These are phyloP conservation scores for Acacia crassicarpa DNA, from an alignment of 306 rosid species.

Conservation along the genomic window DNA sequence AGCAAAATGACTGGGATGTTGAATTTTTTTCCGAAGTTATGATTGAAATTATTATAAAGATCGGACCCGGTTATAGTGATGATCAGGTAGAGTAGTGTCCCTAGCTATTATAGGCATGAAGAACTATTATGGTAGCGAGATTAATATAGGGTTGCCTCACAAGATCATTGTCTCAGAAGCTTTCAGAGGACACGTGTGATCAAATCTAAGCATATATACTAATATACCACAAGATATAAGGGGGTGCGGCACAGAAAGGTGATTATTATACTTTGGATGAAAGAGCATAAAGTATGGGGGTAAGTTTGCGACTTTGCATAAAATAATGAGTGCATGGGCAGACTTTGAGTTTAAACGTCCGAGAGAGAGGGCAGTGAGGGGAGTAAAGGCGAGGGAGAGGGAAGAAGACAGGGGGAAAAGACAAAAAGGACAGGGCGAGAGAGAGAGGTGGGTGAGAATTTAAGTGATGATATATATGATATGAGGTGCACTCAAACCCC, in stretches of 20 bases:
- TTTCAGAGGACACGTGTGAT: background rate
- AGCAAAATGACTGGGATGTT: background rate
- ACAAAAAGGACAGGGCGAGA: constrained; percentile 34
- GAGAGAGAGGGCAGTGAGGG: background rate
- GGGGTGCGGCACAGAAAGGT: background rate
- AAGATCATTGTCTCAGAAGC: background rate
- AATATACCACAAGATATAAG: background rate
- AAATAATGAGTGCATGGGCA: constrained; percentile 14
- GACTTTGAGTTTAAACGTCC: constrained; percentile 20
- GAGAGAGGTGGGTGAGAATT: constrained; percentile 42
- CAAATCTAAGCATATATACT: background rate
- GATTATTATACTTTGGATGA: background rate
- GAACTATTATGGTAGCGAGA: background rate
- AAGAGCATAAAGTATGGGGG: background rate
- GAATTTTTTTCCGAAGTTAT: background rate
- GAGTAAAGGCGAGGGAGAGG: constrained; percentile 22
- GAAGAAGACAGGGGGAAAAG: constrained; percentile 43
- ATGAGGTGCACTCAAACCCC: constrained; percentile 11
- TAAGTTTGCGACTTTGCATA: background rate
- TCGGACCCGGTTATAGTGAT: background rate
- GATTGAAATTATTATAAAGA: background rate
- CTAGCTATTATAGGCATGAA: background rate
- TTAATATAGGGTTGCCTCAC: background rate
- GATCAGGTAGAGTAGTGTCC: background rate
- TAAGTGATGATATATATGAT: constrained; percentile 21